phyloP scores from a whole-genome alignment of 129 eudicot species.

The Centrapalus pauciflorus region DNA sequence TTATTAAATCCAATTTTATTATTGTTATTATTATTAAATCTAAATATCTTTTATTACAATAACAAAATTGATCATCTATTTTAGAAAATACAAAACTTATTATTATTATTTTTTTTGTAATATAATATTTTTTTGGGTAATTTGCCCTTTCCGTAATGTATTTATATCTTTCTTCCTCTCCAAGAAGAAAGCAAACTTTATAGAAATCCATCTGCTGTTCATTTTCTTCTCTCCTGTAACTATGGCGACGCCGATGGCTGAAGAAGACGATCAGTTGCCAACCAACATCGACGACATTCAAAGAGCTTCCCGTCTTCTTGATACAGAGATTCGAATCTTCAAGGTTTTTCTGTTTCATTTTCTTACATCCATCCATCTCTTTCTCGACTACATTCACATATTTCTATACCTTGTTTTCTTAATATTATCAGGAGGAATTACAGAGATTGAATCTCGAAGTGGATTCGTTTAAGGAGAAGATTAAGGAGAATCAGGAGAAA shows the following conservation, averaged over 20 bases:
- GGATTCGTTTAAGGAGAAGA: constrained; percentile 80
- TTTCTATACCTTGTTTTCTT: not conserved
- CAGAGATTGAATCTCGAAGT: constrained; percentile 73
- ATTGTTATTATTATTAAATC: no score
- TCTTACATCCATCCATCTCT: no score
- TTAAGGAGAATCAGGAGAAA: constrained; percentile 90
- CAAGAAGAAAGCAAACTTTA: no score
- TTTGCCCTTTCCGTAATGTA: no score
- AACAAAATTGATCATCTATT: no score
- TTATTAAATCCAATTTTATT: no score
- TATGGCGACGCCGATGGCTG: constrained; percentile 90
- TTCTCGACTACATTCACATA: not conserved
- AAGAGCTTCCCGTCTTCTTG: constrained; percentile 86
- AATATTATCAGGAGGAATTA: constrained; percentile 55
- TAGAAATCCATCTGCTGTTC: no score
- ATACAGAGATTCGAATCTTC: constrained; percentile 82
- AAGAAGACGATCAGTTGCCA: constrained; percentile 87
- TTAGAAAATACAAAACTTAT: no score
- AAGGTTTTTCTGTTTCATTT: constrained; percentile 51
- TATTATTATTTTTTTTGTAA: no score
- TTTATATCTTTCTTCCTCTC: no score
- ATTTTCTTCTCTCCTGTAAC: constrained; percentile 35
- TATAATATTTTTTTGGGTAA: no score
- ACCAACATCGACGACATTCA: constrained; percentile 75
- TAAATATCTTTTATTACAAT: no score